Base-by-base conservation (phyloP, 2,329 filamentous ascomycete genomes). In the Parafenestella ontariensis region DNA sequence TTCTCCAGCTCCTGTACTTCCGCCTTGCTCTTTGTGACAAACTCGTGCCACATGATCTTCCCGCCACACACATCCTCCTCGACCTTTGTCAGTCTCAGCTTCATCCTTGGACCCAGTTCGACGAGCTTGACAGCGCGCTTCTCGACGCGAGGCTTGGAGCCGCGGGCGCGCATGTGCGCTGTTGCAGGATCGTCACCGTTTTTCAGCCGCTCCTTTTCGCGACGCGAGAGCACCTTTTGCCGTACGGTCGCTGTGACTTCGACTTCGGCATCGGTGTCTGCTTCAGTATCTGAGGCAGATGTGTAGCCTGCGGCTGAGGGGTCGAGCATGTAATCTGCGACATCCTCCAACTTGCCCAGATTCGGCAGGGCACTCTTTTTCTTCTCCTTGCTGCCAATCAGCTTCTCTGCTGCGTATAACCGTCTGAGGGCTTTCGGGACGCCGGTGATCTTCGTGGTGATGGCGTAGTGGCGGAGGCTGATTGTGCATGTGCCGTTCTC, bases 21-120 rank as follows among this genome's bases (percentile, higher is more conserved):
- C 17, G 86, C 84, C 65, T 87, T 87, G 6, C 86, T 87, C 83
- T 99, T 99, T 72, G 89, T 86, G 48, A 98, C 87, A 72, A 92
- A 96, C 73, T 97, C 92, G 76, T 99, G 95, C 95, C 95, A 99
- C 90, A 99, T 91, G 52, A 96, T 85, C 74, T 92, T 95, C 45
- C 95, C 95, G 23, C 85, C 84, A 68, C 92, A 97, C 6, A 98
- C 78, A 1, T 94, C 95, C 66, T 99, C 95, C 72, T 99, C 95
- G 4, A 99, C 93, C 79, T 99, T 99, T 50, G 92, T 93, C 77
- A 99, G 81, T 28, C 94, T 87, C 36, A 99, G 79, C 56, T 86
- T 89, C 89, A 99, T 89, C 49, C 95, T 87, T 1, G 95, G 95
- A 0, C 95, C 95, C 0, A 99, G 80, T 77, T 99, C 95, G 3